Percentiles rank a stretch among this genome's conserved stretches.
phyloP scores from a whole-genome alignment of 257 asterid species.

The Solanum virginianum region DNA sequence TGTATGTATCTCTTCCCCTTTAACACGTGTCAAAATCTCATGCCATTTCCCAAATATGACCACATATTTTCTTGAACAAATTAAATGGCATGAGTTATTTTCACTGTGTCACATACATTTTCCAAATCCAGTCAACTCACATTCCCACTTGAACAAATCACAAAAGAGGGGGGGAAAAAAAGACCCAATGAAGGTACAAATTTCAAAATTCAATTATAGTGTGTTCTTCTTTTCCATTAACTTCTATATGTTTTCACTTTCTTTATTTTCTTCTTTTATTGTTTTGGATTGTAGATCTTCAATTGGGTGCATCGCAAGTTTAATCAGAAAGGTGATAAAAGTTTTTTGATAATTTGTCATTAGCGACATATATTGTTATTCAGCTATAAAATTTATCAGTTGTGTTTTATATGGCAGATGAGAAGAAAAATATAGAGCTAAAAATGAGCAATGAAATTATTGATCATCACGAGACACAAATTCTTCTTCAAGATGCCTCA shows the following conservation, averaged over 20 bases:
- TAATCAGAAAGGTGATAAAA: conserved; percentile 29
- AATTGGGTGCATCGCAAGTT: conserved; percentile 74
- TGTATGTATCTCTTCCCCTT: background rate
- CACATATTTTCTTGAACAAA: background rate
- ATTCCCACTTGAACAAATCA: background rate
- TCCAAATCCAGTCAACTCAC: conserved; percentile 17
- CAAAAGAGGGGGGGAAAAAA: background rate
- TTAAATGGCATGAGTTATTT: background rate
- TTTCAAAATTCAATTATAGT: background rate
- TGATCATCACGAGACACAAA: conserved; percentile 1
- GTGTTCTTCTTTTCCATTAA: background rate
- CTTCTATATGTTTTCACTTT: background rate
- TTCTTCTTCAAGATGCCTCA: conserved; percentile 10
- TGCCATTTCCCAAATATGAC: background rate
- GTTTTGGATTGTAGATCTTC: conserved; percentile 36
- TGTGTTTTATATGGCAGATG: background rate
- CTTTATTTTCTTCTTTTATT: background rate
- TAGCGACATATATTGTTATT: background rate
- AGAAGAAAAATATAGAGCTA: conserved; percentile 13
- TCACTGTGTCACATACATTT: background rate
- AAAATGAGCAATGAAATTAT: background rate
- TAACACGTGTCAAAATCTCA: background rate
- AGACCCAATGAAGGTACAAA: conserved; percentile 27
- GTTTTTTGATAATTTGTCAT: background rate
- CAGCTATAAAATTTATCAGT: background rate